A percentile compares a stretch with the other conserved stretches of the same genome.
Conservation (phyloP, 2,329 filamentous ascomycete species). For the Fusarium subglutinans region DNA sequence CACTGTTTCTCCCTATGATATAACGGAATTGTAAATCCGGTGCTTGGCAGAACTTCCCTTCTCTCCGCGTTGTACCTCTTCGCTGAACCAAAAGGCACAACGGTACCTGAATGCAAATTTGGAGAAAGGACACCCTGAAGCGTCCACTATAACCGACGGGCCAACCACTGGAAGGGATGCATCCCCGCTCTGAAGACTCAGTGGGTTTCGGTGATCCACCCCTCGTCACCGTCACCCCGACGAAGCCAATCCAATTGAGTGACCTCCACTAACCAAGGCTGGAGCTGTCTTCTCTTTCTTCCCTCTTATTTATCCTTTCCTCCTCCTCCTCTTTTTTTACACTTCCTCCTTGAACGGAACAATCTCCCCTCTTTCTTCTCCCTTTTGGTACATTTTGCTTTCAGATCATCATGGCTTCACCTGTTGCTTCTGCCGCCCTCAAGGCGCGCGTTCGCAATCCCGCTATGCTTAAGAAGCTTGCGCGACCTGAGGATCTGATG, state of each 20-base stretch:
- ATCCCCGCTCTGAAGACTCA: slow-evolving; percentile 14
- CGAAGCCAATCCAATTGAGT: not conserved
- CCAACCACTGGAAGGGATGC: slow-evolving; percentile 8
- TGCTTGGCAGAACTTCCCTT: not conserved
- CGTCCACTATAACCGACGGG: slow-evolving; percentile 4
- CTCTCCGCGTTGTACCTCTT: slow-evolving; percentile 2
- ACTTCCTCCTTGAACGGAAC: slow-evolving; percentile 6
- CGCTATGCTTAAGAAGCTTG: slow-evolving; percentile 82
- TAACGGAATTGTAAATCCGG: slow-evolving; percentile 16
- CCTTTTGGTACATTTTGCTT: slow-evolving; percentile 16
- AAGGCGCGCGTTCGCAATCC: slow-evolving; percentile 79
- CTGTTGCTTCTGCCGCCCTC: slow-evolving; percentile 75
- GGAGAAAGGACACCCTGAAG: slow-evolving; percentile 19
- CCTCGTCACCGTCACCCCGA: slow-evolving; percentile 36
- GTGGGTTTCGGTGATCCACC: slow-evolving; percentile 34
- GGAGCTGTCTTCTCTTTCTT: slow-evolving; percentile 25
- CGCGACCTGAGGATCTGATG: slow-evolving; percentile 80
- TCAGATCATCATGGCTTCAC: slow-evolving; percentile 55
- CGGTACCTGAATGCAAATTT: slow-evolving; percentile 17
- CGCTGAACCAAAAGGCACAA: not conserved
- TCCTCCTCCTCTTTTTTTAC: not conserved
- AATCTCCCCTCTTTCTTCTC: slow-evolving; percentile 36
- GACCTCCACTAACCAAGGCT: slow-evolving; percentile 20
- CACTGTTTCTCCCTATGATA: not conserved
- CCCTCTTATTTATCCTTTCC: slow-evolving; percentile 23